Base-by-base conservation (phyloP, 2,329 filamentous ascomycete genomes). In the Graphilbum fragrans region DNA sequence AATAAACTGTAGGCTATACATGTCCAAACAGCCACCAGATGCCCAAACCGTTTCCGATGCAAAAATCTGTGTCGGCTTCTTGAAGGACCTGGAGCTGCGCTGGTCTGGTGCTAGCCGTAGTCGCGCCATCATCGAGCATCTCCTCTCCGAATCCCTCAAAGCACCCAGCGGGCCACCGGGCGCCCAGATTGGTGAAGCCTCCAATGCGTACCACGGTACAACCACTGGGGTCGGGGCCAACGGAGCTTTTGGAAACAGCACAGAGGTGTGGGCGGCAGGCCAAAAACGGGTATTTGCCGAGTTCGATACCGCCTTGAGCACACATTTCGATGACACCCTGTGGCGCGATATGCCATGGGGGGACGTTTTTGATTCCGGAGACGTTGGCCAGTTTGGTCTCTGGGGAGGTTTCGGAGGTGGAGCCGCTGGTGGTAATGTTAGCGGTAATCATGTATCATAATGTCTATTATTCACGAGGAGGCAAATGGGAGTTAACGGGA, bases 31-130 rank as follows among this genome's bases (percentile, higher is more conserved):
- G 3, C 41, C 42, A 2, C 38, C 22, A 2, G 40, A 38, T 10
- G 14, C 27, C 10, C 27, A 46, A 12, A 40, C 37, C 6, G 27
- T 46, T 4, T 37, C 38, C 9, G 50, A 53, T 17, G 47, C 48
- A 1, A 39, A 50, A 19, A 49, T 46, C 34, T 55, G 51, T 33
- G 46, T 50, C 1, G 21, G 39, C n/a, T 46, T 52, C 12, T 38
- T 55, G 2, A 50, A 50, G 21, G 50, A 52, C 7, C 42, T 55
- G 1, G 53, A 55, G 37, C 37, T 41, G 18, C 46, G 46, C 2
- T 55, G 52, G 53, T 52, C 52, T 2, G 53, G 53, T 0, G 53
- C 53, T 3, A 31, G 38, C 2, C 43, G 49, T 9, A 49, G 50
- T 22, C 41, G 51, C 11, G 47, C 46, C 14, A 54, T 55, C n/a